Percentiles rank a stretch among this genome's conserved stretches.
Evolutionary conservation across 306 rosid genomes (phyloP).

Genomic region (Prunus fruticosa): DNA sequence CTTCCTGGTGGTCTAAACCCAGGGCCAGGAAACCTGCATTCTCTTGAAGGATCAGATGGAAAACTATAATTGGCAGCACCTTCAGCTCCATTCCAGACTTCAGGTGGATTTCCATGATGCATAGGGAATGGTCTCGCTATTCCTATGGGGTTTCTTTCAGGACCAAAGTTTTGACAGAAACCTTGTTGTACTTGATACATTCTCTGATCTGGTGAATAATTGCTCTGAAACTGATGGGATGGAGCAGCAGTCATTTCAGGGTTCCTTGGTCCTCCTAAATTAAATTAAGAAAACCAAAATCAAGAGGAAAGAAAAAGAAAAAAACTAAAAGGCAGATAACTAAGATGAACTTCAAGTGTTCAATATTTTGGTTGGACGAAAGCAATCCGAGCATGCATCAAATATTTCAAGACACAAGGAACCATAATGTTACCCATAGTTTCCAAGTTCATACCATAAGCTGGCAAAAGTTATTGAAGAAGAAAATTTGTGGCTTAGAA

Average conservation of each 20-base stretch:
- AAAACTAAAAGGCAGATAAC: neutral
- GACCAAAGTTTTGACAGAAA: conserved; percentile 18
- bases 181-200: conserved; percentile 38
- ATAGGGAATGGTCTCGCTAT: conserved; percentile 20
- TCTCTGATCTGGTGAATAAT: conserved; percentile 27
- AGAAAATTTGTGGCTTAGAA: neutral
- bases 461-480: neutral
- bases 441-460: neutral
- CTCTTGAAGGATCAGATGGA: conserved; percentile 35
- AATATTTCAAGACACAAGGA: neutral
- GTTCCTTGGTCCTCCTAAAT: conserved; percentile 48
- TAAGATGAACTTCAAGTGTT: neutral
- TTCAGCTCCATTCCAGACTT: conserved; percentile 47
- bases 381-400: neutral
- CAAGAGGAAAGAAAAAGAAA: conserved; percentile 17
- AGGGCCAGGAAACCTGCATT: conserved; percentile 34
- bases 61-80: conserved; percentile 32
- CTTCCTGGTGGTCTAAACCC: conserved; percentile 31
- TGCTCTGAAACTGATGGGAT: conserved; percentile 38
- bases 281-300: conserved; percentile 22
- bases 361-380: neutral
- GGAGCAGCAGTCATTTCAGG: conserved; percentile 40
- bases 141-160: conserved; percentile 33
- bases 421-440: neutral
- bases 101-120: conserved; percentile 29